phyloP scores from a whole-genome alignment of 2,329 filamentous ascomycete genomes.

The Metarhizium guizhouense region DNA sequence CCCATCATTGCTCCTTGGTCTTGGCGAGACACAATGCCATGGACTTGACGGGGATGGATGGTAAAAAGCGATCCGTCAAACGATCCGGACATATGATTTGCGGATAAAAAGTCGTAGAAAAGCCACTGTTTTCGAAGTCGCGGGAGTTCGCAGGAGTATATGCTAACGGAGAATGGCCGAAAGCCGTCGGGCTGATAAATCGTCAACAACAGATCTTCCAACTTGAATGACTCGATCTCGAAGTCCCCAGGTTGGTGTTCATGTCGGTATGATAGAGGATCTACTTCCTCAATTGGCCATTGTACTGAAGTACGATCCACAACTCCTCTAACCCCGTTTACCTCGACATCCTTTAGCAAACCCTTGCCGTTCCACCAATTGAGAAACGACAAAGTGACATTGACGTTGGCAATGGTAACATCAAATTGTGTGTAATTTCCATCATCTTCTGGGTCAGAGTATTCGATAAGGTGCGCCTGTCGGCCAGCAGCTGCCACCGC shows the following conservation, averaged over 20 bases:
- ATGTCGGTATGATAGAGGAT: conserved; percentile 81
- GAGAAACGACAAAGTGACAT: conserved; percentile 92
- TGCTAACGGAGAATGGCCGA: conserved; percentile 90
- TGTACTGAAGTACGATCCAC: conserved; percentile 79
- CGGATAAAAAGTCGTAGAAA: conserved; percentile 94
- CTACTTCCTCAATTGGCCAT: conserved; percentile 55
- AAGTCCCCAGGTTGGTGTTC: conserved; percentile 89
- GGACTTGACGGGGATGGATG: conserved; percentile 87
- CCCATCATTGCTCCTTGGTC: conserved; percentile 45
- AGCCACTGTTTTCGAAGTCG: conserved; percentile 92
- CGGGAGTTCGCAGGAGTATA: conserved; percentile 90
- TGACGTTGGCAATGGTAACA: conserved; percentile 86
- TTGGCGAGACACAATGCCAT: conserved; percentile 59
- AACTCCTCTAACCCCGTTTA: conserved; percentile 87
- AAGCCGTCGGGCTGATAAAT: conserved; percentile 85
- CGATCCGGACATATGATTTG: conserved; percentile 91
- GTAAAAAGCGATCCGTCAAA: conserved; percentile 95
- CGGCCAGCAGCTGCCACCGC: conserved; percentile 73
- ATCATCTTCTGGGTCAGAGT: conserved; percentile 53
- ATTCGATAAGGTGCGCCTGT: conserved; percentile 28
- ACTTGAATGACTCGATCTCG: conserved; percentile 92
- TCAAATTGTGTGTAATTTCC: conserved; percentile 98
- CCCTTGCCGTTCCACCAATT: conserved; percentile 99
- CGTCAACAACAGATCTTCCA: conserved; percentile 87
- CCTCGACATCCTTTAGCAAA: conserved; percentile 80